phyloP scores from a whole-genome alignment of 2,329 filamentous ascomycete genomes.

The Aspergillus alliaceus region DNA sequence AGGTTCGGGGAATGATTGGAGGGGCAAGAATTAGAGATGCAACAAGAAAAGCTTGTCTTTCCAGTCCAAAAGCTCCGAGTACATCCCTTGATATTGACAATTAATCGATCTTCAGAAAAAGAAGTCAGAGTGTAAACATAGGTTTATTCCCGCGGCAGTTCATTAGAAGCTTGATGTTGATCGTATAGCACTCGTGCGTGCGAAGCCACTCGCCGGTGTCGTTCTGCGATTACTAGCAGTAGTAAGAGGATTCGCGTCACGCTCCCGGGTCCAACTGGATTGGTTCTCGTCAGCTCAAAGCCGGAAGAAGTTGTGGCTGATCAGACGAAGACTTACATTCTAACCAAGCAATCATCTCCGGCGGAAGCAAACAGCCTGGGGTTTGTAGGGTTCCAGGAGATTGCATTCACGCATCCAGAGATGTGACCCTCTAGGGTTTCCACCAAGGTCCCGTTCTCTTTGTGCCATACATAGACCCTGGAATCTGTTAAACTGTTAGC shows the following conservation, averaged over 20 bases:
- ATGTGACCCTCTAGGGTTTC: conserved; percentile 74
- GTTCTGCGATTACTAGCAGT: conserved; percentile 28
- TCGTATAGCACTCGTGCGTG: conserved; percentile 43
- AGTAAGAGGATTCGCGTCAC: conserved; percentile 26
- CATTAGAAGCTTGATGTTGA: conserved; percentile 36
- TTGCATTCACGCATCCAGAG: conserved; percentile 77
- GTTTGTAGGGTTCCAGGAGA: conserved; percentile 84
- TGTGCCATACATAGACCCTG: conserved; percentile 86
- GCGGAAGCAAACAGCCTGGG: conserved; percentile 85
- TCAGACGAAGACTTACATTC: conserved; percentile 72
- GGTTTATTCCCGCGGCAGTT: background rate
- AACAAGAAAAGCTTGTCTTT: conserved; percentile 1
- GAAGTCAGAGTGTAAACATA: too few species aligned
- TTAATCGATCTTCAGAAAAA: background rate
- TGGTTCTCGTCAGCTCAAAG: background rate
- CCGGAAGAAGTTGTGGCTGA: background rate
- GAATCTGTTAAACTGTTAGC: conserved; percentile 52
- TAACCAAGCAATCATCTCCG: conserved; percentile 81
- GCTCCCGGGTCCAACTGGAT: conserved; percentile 39
- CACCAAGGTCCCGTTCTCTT: conserved; percentile 72
- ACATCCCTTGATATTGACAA: conserved; percentile 9
- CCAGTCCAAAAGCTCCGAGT: conserved; percentile 14
- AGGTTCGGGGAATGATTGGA: conserved; percentile 6
- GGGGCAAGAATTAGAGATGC: background rate
- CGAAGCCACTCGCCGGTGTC: conserved; percentile 34